These are phyloP conservation scores for Colletotrichum scovillei DNA, from an alignment of 2,329 filamentous ascomycete species.

Conservation along the genomic window DNA sequence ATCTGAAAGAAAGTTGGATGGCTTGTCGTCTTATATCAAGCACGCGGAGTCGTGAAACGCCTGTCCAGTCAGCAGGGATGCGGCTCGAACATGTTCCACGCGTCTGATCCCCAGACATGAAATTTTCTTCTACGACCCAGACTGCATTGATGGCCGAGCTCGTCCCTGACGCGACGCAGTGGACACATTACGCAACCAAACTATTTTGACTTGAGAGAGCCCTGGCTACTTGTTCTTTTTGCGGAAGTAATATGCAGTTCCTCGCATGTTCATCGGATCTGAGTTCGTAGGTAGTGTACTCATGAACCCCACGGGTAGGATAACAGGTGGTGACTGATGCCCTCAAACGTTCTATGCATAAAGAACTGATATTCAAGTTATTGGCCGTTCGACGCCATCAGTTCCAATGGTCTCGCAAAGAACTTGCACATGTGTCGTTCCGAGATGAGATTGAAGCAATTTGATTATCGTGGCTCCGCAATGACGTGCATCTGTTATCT, in stretches of 20 bases:
- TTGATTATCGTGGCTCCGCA: too few relatives aligned
- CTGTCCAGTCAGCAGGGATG: constrained; percentile 13
- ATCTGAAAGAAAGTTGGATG: not conserved
- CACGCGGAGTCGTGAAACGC: constrained; percentile 10
- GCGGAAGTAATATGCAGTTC: not conserved
- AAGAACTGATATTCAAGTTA: too few relatives aligned
- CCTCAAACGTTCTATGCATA: too few relatives aligned
- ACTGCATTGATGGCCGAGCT: not conserved
- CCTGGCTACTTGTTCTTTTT: too few relatives aligned
- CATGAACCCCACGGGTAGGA: too few relatives aligned
- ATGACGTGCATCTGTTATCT: too few relatives aligned
- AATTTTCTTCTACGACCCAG: not conserved
- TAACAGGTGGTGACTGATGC: too few relatives aligned
- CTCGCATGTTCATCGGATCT: not conserved
- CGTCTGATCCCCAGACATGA: not conserved
- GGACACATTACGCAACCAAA: not conserved
- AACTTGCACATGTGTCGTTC: too few relatives aligned
- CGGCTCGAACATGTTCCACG: constrained; percentile 12
- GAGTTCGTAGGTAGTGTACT: too few relatives aligned
- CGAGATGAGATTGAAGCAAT: too few relatives aligned
- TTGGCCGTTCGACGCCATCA: too few relatives aligned
- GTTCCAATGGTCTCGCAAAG: too few relatives aligned
- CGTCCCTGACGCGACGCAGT: not conserved
- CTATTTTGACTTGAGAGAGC: not conserved
- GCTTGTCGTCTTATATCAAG: constrained; percentile 13